phyloP scores from a whole-genome alignment of 2,329 filamentous ascomycete genomes.

The Pseudocercospora macadamiae region DNA sequence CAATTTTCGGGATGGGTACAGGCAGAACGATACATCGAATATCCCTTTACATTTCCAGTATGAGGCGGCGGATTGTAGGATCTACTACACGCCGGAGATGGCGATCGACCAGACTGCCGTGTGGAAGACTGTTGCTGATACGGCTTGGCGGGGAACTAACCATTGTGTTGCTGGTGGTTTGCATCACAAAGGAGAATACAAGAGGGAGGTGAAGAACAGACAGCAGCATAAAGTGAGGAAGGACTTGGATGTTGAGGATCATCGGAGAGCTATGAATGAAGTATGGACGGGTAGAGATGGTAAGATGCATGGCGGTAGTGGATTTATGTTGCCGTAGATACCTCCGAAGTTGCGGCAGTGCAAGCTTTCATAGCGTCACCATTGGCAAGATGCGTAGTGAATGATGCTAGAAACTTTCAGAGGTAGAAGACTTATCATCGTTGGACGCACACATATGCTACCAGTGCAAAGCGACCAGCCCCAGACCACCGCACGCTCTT shows the following conservation, averaged over 20 bases:
- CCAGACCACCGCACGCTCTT: too few species aligned
- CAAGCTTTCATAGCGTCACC: not conserved
- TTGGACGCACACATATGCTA: too few species aligned
- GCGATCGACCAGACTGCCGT: slow-evolving; percentile 50
- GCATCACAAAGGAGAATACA: slow-evolving; percentile 8
- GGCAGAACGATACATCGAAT: slow-evolving; percentile 41
- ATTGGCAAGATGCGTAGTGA: not conserved
- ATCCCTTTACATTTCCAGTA: slow-evolving; percentile 54
- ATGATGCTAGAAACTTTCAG: too few species aligned
- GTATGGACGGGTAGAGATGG: slow-evolving; percentile 31
- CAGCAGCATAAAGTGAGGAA: slow-evolving; percentile 25
- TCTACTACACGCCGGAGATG: slow-evolving; percentile 58
- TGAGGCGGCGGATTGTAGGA: slow-evolving; percentile 54
- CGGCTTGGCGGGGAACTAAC: slow-evolving; percentile 35
- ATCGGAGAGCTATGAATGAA: slow-evolving; percentile 21
- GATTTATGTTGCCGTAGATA: slow-evolving; percentile 3
- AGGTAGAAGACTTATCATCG: too few species aligned
- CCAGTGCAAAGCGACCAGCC: too few species aligned
- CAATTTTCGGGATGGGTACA: slow-evolving; percentile 38
- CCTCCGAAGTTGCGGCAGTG: too few species aligned
- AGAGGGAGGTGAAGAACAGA: slow-evolving; percentile 13
- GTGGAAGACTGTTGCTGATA: slow-evolving; percentile 49
- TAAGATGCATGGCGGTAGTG: slow-evolving; percentile 24
- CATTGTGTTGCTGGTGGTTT: slow-evolving; percentile 38
- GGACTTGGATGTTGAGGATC: slow-evolving; percentile 27